A percentile compares a stretch with the other conserved stretches of the same genome.
Conservation (phyloP, 208 protist species). For the Leishmania braziliensis region DNA sequence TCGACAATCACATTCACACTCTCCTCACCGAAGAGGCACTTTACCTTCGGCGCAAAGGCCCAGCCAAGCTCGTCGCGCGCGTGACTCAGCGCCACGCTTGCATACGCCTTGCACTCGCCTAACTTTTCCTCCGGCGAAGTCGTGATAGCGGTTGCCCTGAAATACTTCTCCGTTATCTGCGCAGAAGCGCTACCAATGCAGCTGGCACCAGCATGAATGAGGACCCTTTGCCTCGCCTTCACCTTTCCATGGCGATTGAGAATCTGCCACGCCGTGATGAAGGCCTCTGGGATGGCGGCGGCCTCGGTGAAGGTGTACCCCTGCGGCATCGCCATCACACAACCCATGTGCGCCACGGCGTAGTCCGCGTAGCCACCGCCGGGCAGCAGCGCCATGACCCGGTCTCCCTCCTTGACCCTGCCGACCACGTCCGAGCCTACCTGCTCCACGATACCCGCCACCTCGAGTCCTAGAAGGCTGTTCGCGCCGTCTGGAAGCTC, state of each 20-base stretch:
- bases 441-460: conserved; percentile 76
- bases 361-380: conserved; percentile 94
- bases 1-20: conserved; percentile 76
- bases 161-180: conserved; percentile 87
- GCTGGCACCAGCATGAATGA: conserved; percentile 89
- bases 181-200: conserved; percentile 83
- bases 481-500: conserved; percentile 68
- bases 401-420: conserved; percentile 76
- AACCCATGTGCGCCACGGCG: conserved; percentile 60
- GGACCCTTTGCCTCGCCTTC: conserved; percentile 60
- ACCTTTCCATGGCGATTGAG: conserved; percentile 74
- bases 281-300: conserved; percentile 90
- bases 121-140: conserved; percentile 76
- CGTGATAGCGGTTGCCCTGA: conserved; percentile 66
- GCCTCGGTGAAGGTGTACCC: conserved; percentile 83
- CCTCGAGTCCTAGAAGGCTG: conserved; percentile 89
- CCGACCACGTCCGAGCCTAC: conserved; percentile 44
- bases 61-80: conserved; percentile 51
- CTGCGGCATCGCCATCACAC: conserved; percentile 80
- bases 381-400: conserved; percentile 85
- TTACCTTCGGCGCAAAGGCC: conserved; percentile 66
- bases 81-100: conserved; percentile 51
- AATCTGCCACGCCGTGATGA: conserved; percentile 92
- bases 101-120: conserved; percentile 58
- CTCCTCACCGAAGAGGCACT: conserved; percentile 41